These are phyloP conservation scores for Potentilla sterilis DNA, from an alignment of 306 rosid species.

Conservation along the genomic window DNA sequence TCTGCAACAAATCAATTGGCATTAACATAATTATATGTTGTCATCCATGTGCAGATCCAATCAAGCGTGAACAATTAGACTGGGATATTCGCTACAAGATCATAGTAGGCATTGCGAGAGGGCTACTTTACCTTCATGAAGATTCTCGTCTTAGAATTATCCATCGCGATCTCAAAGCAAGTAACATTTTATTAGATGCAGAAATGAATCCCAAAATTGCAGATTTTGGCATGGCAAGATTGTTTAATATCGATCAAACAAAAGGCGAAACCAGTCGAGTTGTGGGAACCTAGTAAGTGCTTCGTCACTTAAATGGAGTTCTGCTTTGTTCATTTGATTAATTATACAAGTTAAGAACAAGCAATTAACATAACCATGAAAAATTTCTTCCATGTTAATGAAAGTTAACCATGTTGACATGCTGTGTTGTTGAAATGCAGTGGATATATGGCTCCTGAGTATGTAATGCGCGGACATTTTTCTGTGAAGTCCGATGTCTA, in stretches of 20 bases:
- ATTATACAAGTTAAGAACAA: neutral
- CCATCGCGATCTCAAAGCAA: conserved; percentile 6
- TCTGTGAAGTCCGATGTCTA: neutral
- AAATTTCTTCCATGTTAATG: neutral
- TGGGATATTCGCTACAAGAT: conserved; percentile 12
- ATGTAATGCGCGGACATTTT: neutral
- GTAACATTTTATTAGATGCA: neutral
- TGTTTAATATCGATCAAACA: neutral
- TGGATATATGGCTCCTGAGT: conserved; percentile 1
- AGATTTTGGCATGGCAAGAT: neutral
- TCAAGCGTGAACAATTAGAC: conserved; percentile 4
- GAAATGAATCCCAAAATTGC: conserved; percentile 8
- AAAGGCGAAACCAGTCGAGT: conserved; percentile 6
- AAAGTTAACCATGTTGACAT: neutral
- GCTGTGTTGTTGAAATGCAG: neutral
- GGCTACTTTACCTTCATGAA: conserved; percentile 10
- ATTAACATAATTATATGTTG: too few species aligned
- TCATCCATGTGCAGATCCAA: neutral
- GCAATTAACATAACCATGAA: neutral
- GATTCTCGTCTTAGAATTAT: conserved; percentile 3
- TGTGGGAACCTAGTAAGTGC: conserved; percentile 10
- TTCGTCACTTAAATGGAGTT: neutral
- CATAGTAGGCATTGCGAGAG: conserved; percentile 6
- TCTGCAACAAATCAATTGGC: too few species aligned
- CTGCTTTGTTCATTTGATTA: neutral